Evolutionary conservation across 805 yeast genomes (phyloP).

Genomic region (Metschnikowia orientalis): DNA sequence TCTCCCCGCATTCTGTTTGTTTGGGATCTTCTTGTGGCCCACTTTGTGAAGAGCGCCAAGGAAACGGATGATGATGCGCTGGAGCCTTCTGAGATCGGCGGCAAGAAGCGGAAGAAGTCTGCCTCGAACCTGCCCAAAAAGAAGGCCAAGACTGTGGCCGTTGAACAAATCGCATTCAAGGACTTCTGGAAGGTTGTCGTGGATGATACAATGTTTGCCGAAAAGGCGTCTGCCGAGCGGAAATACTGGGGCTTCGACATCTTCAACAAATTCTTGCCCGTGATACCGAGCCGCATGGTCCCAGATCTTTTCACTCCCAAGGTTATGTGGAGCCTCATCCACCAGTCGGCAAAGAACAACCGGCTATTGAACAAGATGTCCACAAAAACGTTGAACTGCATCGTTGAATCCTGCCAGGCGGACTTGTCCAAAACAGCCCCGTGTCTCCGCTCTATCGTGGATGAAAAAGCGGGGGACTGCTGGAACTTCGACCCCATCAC

Average conservation of each 20-base stretch:
- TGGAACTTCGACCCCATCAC: slow-evolving; percentile 74
- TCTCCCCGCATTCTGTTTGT: slow-evolving; percentile 70
- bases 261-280: slow-evolving; percentile 45
- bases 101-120: slow-evolving; percentile 20
- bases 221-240: slow-evolving; percentile 76
- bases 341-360: slow-evolving; percentile 66
- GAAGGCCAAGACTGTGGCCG: slow-evolving; percentile 17
- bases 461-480: slow-evolving; percentile 43
- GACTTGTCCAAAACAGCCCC: slow-evolving; percentile 39
- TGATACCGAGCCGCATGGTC: slow-evolving; percentile 19
- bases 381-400: slow-evolving; percentile 42
- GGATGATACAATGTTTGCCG: slow-evolving; percentile 76
- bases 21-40: slow-evolving; percentile 58
- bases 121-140: slow-evolving; percentile 20
- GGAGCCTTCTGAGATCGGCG: slow-evolving; percentile 15
- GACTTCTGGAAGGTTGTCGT: slow-evolving; percentile 80
- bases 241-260: slow-evolving; percentile 84
- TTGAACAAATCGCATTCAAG: slow-evolving; percentile 29
- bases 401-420: slow-evolving; percentile 35
- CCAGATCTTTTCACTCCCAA: slow-evolving; percentile 52
- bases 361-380: slow-evolving; percentile 68
- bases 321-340: slow-evolving; percentile 65
- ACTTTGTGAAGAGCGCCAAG: slow-evolving; percentile 25
- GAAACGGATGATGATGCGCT: slow-evolving; percentile 17
- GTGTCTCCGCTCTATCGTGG: slow-evolving; percentile 24